phyloP scores from a whole-genome alignment of 805 yeast species.

The Scheffersomyces coipomensis region DNA sequence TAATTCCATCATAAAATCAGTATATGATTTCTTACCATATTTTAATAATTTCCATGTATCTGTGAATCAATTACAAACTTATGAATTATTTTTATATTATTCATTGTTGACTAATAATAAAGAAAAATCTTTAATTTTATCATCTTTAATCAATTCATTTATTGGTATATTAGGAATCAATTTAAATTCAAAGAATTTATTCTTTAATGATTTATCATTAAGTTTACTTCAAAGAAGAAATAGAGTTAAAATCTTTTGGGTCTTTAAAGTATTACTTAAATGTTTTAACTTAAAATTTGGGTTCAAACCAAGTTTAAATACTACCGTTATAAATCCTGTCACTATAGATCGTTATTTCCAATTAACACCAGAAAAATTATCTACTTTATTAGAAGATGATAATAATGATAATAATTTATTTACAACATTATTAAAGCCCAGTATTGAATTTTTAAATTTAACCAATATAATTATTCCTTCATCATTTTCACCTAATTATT shows the following conservation, averaged over 20 bases:
- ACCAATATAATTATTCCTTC: slow-evolving; percentile 46
- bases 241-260: slow-evolving; percentile 46
- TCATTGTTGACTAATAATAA: slow-evolving; percentile 43
- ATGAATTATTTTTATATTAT: slow-evolving; percentile 47
- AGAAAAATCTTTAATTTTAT: slow-evolving; percentile 36
- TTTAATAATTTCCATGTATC: slow-evolving; percentile 49
- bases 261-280: slow-evolving; percentile 41
- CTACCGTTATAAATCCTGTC: slow-evolving; percentile 47
- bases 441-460: slow-evolving; percentile 42
- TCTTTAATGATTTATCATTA: slow-evolving; percentile 47
- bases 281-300: slow-evolving; percentile 45
- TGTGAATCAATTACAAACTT: slow-evolving; percentile 49
- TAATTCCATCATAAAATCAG: slow-evolving; percentile 33
- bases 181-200: slow-evolving; percentile 37
- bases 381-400: slow-evolving; percentile 27
- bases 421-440: slow-evolving; percentile 35
- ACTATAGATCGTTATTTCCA: slow-evolving; percentile 45
- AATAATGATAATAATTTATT: slow-evolving; percentile 29
- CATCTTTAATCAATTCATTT: slow-evolving; percentile 39
- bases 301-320: slow-evolving; percentile 44
- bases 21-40: slow-evolving; percentile 45
- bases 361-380: slow-evolving; percentile 43
- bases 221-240: slow-evolving; percentile 33
- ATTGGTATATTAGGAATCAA: slow-evolving; percentile 44
- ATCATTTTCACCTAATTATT: slow-evolving; percentile 45